phyloP scores from a whole-genome alignment of 2,329 filamentous ascomycete species.

The Aspergillus pseudotamarii region DNA sequence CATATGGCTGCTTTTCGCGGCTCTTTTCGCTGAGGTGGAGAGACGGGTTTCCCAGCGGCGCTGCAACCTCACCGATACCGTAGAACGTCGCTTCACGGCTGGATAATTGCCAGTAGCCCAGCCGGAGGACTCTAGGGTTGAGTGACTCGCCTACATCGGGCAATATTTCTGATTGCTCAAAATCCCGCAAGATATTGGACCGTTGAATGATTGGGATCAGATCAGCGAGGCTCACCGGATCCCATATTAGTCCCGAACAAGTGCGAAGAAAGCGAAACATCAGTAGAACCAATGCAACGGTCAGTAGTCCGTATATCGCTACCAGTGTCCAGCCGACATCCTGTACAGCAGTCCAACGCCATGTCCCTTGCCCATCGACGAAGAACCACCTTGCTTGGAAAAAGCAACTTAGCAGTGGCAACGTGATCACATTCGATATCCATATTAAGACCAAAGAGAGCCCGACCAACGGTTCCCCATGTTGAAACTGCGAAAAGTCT shows the following conservation, averaged over 20 bases:
- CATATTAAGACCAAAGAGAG: slow-evolving; percentile 70
- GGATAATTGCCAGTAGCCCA: slow-evolving; percentile 84
- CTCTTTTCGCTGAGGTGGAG: slow-evolving; percentile 34
- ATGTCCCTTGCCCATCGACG: slow-evolving; percentile 59
- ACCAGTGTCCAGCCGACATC: slow-evolving; percentile 78
- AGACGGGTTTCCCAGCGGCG: slow-evolving; percentile 50
- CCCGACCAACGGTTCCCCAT: slow-evolving; percentile 69
- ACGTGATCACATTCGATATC: slow-evolving; percentile 71
- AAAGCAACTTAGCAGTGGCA: slow-evolving; percentile 77
- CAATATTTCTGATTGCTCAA: slow-evolving; percentile 68
- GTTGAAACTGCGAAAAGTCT: slow-evolving; percentile 66
- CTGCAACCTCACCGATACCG: slow-evolving; percentile 69
- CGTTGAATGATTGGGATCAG: slow-evolving; percentile 75
- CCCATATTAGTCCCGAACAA: slow-evolving; percentile 81
- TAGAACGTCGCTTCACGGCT: slow-evolving; percentile 74
- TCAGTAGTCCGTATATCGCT: slow-evolving; percentile 69
- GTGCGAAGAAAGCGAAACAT: slow-evolving; percentile 66
- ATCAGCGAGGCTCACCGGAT: slow-evolving; percentile 79
- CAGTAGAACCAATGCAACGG: slow-evolving; percentile 61
- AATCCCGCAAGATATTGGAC: slow-evolving; percentile 76
- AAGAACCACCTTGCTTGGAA: slow-evolving; percentile 70
- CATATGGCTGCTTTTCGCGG: slow-evolving; percentile 35
- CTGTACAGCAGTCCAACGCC: slow-evolving; percentile 80
- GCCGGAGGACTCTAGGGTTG: slow-evolving; percentile 64
- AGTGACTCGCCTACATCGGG: slow-evolving; percentile 49